Evolutionary conservation across 352 stramenopile genomes (phyloP), one percentile per base, ranked within the genome.

Genomic region (Albugo laibachii): DNA sequence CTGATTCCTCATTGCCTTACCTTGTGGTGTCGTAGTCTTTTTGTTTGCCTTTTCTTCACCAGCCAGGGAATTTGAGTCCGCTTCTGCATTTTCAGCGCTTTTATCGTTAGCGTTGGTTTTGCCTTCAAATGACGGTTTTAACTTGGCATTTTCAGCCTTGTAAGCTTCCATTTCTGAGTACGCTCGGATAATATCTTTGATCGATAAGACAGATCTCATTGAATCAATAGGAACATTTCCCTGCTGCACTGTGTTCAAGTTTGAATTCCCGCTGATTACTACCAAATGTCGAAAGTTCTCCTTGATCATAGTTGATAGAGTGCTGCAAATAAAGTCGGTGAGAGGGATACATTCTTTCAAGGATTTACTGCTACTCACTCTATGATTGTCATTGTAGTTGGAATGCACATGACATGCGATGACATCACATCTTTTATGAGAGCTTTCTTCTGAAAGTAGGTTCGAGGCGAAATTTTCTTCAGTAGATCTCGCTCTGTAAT

Each of bases 351-450:
- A 39, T 43, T 13, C 47, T 41, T 37, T 49, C 2, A 24, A 40
- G 45, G 20, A 49, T 18, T 20, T 6, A 11, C 12, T 1, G 40
- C 2, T 21, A 68, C 69, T 15, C 58, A 87, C 72, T 85, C 76
- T 36, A 89, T 83, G 31, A 89, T 67, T 3, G 76, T 84, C 16
- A 72, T 89, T 21, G 52, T 74, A 6, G 73, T 65, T 18, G 79
- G 73, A 50, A 89, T 82, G 45, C 76, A 89, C 69, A 86, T 83
- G 54, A 89, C 85, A 47, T 86, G 76, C 1, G 73, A 75, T 31
- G 70, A 81, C 76, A 86, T 89, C 57, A 89, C 75, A 27, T 86
- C 67, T 47, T 73, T 70, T 36, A 89, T 74, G 5, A 63, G 51
- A 49, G 65, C 73, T 35, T 61, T 42, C 50, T 79, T 59, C 5